Conservation (phyloP, 78 protist genomes). For the Pigoraptor vietnamica region DNA sequence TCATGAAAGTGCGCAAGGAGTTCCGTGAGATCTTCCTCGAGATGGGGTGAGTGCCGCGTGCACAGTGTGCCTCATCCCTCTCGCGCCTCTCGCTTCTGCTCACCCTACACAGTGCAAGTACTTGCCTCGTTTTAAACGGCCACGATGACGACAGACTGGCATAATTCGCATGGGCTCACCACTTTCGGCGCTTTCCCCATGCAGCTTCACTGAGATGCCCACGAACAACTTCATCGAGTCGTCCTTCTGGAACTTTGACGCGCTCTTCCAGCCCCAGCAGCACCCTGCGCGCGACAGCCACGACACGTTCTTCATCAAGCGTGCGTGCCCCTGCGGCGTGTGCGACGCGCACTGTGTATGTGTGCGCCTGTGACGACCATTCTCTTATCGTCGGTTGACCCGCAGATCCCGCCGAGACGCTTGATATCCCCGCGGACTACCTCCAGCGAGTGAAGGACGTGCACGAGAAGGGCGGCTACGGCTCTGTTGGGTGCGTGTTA, state of each 20-base stretch:
- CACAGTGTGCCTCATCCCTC: neutral
- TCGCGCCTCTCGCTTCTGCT: neutral
- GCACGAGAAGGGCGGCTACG: conserved; percentile 80
- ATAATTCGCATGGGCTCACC: neutral
- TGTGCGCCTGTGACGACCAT: neutral
- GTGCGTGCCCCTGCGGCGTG: neutral
- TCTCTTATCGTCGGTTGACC: neutral
- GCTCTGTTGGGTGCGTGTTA: conserved; percentile 30
- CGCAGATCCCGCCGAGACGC: conserved; percentile 32
- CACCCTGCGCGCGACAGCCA: conserved; percentile 99
- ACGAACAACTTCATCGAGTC: conserved; percentile 90
- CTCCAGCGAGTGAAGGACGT: conserved; percentile 69
- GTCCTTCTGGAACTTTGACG: conserved; percentile 99
- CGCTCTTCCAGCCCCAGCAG: conserved; percentile 98
- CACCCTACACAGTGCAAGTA: neutral
- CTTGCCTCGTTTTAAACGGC: neutral
- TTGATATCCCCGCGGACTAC: conserved; percentile 76
- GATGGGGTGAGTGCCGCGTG: conserved; percentile 63
- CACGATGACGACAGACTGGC: neutral
- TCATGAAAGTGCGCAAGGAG: conserved; percentile 85
- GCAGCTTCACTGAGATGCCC: conserved; percentile 93
- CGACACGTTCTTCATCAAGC: conserved; percentile 96
- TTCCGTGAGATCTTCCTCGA: conserved; percentile 92
- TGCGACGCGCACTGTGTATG: neutral
- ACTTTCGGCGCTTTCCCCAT: neutral